Evolutionary conservation across 2,329 filamentous ascomycete genomes (phyloP).

Genomic region (Microcera coccophila): DNA sequence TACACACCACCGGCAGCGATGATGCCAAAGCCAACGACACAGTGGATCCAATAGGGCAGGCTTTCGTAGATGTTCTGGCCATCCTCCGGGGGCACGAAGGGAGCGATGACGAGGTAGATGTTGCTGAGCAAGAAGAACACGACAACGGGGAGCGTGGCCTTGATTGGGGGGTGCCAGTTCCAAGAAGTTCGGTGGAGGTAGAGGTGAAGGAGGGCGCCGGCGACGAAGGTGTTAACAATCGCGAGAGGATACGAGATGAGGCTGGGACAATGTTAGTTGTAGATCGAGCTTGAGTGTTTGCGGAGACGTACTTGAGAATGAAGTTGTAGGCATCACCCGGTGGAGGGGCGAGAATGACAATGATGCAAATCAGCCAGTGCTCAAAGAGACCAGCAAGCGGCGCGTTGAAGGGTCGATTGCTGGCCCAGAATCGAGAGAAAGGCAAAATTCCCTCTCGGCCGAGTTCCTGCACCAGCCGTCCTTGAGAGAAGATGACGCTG

Average conservation of each 20-base stretch:
- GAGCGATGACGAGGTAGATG: slow-evolving; percentile 57
- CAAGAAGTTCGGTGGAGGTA: slow-evolving; percentile 46
- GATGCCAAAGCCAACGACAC: slow-evolving; percentile 53
- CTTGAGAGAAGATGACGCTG: slow-evolving; percentile 65
- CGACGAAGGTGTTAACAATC: slow-evolving; percentile 53
- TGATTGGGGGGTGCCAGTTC: slow-evolving; percentile 54
- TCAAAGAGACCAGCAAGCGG: slow-evolving; percentile 58
- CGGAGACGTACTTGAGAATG: slow-evolving; percentile 48
- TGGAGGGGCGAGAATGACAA: slow-evolving; percentile 64
- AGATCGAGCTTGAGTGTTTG: neutral
- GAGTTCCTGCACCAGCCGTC: slow-evolving; percentile 62
- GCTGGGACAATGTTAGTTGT: slow-evolving; percentile 27
- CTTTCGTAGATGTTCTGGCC: slow-evolving; percentile 51
- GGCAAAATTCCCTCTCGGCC: slow-evolving; percentile 64
- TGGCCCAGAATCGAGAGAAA: slow-evolving; percentile 59
- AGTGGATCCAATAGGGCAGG: slow-evolving; percentile 57
- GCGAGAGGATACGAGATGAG: slow-evolving; percentile 63
- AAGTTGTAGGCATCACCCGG: slow-evolving; percentile 66
- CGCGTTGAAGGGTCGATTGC: slow-evolving; percentile 60
- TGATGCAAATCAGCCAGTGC: slow-evolving; percentile 61
- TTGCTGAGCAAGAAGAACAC: slow-evolving; percentile 60
- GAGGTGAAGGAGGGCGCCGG: slow-evolving; percentile 50
- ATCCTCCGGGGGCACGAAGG: slow-evolving; percentile 51
- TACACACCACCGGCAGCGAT: slow-evolving; percentile 51
- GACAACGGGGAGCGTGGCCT: slow-evolving; percentile 50